Percentiles rank a stretch among this genome's conserved stretches.
phyloP scores from a whole-genome alignment of 345 rosid species.

The Salix udensis region DNA sequence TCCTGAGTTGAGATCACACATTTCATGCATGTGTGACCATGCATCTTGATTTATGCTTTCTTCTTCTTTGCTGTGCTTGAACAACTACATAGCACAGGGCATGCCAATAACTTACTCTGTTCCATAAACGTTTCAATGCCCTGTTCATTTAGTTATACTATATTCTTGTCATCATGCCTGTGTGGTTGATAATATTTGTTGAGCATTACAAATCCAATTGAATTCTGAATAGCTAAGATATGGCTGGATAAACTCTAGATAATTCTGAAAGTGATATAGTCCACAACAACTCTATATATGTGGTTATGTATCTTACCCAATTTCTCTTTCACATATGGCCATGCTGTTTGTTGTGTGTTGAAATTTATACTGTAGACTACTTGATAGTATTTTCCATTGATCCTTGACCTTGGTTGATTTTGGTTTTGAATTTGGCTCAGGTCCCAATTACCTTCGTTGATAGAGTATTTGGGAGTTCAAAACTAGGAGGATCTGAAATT shows the following conservation, averaged over 20 bases:
- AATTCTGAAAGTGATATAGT: not conserved
- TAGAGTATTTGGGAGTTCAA: conserved; percentile 90
- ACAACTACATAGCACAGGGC: not conserved
- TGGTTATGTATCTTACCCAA: not conserved
- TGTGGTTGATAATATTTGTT: not conserved
- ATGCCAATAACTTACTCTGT: not conserved
- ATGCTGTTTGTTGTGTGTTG: not conserved
- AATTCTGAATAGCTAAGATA: not conserved
- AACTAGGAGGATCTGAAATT: conserved; percentile 98
- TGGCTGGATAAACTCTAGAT: not conserved
- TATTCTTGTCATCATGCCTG: not conserved
- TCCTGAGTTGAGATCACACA: not conserved
- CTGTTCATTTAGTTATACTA: not conserved
- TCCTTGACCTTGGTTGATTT: not conserved
- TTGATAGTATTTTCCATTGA: no score
- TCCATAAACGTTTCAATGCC: not conserved
- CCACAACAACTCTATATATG: not conserved
- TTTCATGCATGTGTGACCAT: not conserved
- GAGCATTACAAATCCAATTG: not conserved
- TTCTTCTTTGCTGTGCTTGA: not conserved
- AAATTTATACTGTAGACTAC: not conserved
- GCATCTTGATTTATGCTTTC: not conserved
- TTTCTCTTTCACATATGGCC: not conserved
- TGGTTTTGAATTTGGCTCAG: conserved; percentile 31
- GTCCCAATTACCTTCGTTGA: conserved; percentile 95